A percentile compares a stretch with the other conserved stretches of the same genome.
Evolutionary conservation across 768 basidiomycete species (phyloP).

Genomic region (Boletus huronensis): DNA sequence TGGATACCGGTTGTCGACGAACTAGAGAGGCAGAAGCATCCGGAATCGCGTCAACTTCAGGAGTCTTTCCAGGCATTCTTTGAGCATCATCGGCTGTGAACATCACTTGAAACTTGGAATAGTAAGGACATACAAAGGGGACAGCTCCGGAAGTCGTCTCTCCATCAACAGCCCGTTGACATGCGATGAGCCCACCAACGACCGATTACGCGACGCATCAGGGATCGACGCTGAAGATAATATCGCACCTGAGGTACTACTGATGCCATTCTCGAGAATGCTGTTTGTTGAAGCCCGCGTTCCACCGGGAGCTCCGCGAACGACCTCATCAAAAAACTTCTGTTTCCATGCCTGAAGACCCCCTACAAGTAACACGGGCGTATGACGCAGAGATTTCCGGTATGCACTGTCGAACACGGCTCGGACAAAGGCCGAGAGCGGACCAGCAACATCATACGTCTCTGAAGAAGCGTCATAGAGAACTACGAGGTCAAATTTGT

Average conservation of each 20-base stretch:
- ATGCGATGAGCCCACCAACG: slow-evolving; percentile 3
- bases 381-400: slow-evolving; percentile 63
- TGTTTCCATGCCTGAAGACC: slow-evolving; percentile 80
- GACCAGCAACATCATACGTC: slow-evolving; percentile 46
- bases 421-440: slow-evolving; percentile 57
- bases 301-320: slow-evolving; percentile 22
- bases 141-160: slow-evolving; percentile 17
- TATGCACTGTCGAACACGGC: slow-evolving; percentile 75
- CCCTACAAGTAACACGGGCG: slow-evolving; percentile 81
- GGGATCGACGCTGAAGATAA: slow-evolving; percentile 14
- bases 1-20: slow-evolving; percentile 42
- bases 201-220: slow-evolving; percentile 15
- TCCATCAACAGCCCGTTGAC: slow-evolving; percentile 19
- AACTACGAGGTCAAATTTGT: slow-evolving; percentile 85
- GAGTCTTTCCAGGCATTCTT: slow-evolving; percentile 17
- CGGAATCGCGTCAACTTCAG: slow-evolving; percentile 8
- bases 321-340: slow-evolving; percentile 46
- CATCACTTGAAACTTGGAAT: neutral
- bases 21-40: slow-evolving; percentile 15
- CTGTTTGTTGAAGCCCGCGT: slow-evolving; percentile 14
- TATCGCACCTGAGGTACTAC: slow-evolving; percentile 28
- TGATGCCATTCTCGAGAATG: slow-evolving; percentile 25
- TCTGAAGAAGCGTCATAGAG: slow-evolving; percentile 74
- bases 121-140: slow-evolving; percentile 18
- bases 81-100: slow-evolving; percentile 11